Evolutionary conservation across 1,139 yeast species (phyloP).

Genomic region (Meyerozyma sp.): DNA sequence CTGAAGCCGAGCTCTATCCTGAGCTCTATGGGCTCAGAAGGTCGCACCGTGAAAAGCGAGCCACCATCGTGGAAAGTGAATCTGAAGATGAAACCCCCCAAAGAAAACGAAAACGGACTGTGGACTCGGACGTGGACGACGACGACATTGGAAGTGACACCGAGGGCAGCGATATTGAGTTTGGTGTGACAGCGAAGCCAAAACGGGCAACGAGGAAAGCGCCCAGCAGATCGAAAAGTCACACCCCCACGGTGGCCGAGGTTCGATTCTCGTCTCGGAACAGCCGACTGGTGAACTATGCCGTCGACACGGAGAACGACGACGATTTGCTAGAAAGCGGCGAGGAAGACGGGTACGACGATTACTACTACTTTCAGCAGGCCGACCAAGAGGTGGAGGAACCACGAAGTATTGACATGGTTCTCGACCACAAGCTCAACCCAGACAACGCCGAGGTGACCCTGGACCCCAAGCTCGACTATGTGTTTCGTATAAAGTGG

Average conservation of each 20-base stretch:
- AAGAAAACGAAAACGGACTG: slow-evolving; percentile 11
- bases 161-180: slow-evolving; percentile 21
- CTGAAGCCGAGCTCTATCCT: slow-evolving; percentile 58
- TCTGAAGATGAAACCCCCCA: slow-evolving; percentile 19
- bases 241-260: slow-evolving; percentile 25
- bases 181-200: slow-evolving; percentile 13
- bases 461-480: slow-evolving; percentile 55
- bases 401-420: slow-evolving; percentile 44
- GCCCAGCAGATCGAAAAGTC: slow-evolving; percentile 6
- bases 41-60: slow-evolving; percentile 63
- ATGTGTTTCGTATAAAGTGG: slow-evolving; percentile 79
- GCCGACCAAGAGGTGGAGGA: slow-evolving; percentile 30
- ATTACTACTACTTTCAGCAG: slow-evolving; percentile 36
- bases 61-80: slow-evolving; percentile 35
- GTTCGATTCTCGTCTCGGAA: slow-evolving; percentile 77
- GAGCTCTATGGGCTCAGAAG: slow-evolving; percentile 90
- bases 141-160: slow-evolving; percentile 21
- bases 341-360: slow-evolving; percentile 37
- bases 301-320: slow-evolving; percentile 67
- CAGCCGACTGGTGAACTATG: slow-evolving; percentile 63
- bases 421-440: slow-evolving; percentile 47
- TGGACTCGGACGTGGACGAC: slow-evolving; percentile 20
- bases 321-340: slow-evolving; percentile 56
- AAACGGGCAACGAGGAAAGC: slow-evolving; percentile 8
- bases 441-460: slow-evolving; percentile 33